A percentile compares a stretch with the other conserved stretches of the same genome.
These are phyloP conservation scores for Cutaneotrichosporon cutaneum DNA, from an alignment of 1,284 basidiomycete species.

Conservation along the genomic window DNA sequence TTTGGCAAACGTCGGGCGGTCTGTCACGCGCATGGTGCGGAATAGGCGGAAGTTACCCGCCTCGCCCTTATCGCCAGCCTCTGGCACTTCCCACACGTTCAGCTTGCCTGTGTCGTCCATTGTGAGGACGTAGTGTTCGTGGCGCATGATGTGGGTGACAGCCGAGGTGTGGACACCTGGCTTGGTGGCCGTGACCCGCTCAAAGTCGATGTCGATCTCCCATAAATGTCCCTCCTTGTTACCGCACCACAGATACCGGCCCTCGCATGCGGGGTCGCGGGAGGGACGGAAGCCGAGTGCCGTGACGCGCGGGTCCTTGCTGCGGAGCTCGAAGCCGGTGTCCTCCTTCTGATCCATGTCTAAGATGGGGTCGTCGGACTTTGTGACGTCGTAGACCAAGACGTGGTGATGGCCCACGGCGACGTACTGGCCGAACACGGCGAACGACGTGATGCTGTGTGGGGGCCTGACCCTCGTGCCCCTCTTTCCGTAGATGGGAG, in stretches of 20 bases:
- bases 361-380: conserved; percentile 51
- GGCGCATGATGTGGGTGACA: conserved; percentile 69
- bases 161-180: conserved; percentile 64
- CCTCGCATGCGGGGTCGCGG: conserved; percentile 54
- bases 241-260: conserved; percentile 72
- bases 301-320: conserved; percentile 69
- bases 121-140: conserved; percentile 67
- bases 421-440: conserved; percentile 63
- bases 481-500: conserved; percentile 58
- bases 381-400: conserved; percentile 57
- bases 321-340: conserved; percentile 57
- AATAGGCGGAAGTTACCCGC: conserved; percentile 53
- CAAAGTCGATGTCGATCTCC: conserved; percentile 69
- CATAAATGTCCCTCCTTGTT: conserved; percentile 83
- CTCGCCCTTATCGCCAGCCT: conserved; percentile 23
- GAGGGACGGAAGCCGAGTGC: conserved; percentile 71
- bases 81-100: conserved; percentile 61
- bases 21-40: conserved; percentile 69
- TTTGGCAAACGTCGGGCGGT: conserved; percentile 75
- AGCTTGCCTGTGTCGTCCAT: conserved; percentile 81
- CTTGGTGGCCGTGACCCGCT: conserved; percentile 60
- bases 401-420: conserved; percentile 66
- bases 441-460: conserved; percentile 58
- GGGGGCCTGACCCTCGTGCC: conserved; percentile 39
- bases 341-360: conserved; percentile 62